Percentiles rank a stretch among this genome's conserved stretches.
Conservation (phyloP, 805 yeast genomes). For the Wickerhamiella azymoides region DNA sequence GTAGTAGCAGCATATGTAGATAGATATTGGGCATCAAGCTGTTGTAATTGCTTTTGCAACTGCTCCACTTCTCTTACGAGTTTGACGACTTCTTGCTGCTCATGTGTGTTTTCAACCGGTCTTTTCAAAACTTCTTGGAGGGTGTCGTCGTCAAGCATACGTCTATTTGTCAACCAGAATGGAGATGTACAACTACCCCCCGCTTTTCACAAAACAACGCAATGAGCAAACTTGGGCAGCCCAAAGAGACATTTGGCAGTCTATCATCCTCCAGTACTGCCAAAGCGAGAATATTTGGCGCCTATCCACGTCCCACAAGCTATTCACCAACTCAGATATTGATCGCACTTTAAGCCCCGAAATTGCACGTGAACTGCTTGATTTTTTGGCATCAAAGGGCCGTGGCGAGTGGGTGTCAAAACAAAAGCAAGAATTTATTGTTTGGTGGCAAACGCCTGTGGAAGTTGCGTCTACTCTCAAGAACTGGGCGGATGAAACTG, state of each 20-base stretch:
- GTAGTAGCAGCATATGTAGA: neutral
- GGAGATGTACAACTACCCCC: slow-evolving; percentile 47
- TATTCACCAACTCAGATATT: slow-evolving; percentile 24
- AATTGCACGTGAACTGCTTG: slow-evolving; percentile 42
- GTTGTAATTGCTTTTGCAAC: neutral
- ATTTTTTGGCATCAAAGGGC: slow-evolving; percentile 39
- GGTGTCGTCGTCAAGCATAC: neutral
- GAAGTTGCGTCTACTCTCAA: slow-evolving; percentile 51
- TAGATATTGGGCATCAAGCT: neutral
- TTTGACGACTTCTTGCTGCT: neutral
- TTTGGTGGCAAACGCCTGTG: slow-evolving; percentile 58
- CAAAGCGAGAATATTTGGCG: slow-evolving; percentile 42
- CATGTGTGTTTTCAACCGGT: neutral
- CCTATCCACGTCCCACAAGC: slow-evolving; percentile 24
- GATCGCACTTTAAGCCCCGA: slow-evolving; percentile 36
- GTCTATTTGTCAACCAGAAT: neutral
- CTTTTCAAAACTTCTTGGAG: neutral
- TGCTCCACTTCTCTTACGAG: neutral
- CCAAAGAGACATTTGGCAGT: slow-evolving; percentile 69
- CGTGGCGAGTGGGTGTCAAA: slow-evolving; percentile 41
- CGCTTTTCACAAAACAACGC: slow-evolving; percentile 81
- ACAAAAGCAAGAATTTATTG: slow-evolving; percentile 24
- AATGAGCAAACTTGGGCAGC: slow-evolving; percentile 63
- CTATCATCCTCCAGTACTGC: slow-evolving; percentile 49
- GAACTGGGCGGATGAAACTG: slow-evolving; percentile 64